A percentile compares a stretch with the other conserved stretches of the same genome.
These are phyloP conservation scores for Cryptomeria japonica DNA, from an alignment of 75 land plant species.

Conservation along the genomic window DNA sequence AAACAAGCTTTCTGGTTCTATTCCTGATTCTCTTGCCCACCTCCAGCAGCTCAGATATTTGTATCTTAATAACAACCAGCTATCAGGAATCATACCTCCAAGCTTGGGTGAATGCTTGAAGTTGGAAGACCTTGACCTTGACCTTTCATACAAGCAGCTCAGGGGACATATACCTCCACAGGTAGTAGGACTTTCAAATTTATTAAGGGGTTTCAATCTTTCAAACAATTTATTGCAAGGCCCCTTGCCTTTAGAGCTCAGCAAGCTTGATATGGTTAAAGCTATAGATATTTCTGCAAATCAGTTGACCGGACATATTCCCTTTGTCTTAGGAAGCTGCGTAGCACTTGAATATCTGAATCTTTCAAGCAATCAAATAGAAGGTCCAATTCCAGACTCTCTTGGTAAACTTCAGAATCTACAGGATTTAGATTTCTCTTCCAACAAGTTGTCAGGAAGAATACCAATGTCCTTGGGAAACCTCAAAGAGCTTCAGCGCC, in stretches of 20 bases:
- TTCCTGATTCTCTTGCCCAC: not conserved
- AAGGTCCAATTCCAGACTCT: conserved; percentile 21
- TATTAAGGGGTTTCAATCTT: conserved; percentile 10
- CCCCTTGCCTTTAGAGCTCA: not conserved
- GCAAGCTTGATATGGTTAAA: conserved; percentile 15
- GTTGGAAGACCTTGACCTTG: not conserved
- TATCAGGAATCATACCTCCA: not conserved
- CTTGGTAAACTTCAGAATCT: too few species aligned
- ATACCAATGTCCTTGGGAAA: conserved; percentile 29
- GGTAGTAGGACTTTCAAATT: not conserved
- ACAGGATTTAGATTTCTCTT: conserved; percentile 27
- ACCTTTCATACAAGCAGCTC: not conserved
- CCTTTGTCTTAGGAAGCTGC: conserved; percentile 26
- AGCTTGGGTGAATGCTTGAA: not conserved
- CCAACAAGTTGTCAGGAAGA: conserved; percentile 28
- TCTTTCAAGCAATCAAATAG: conserved; percentile 26
- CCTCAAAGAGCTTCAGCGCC: conserved; percentile 14
- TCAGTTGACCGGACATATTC: conserved; percentile 33
- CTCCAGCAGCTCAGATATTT: not conserved
- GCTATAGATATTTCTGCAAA: conserved; percentile 29
- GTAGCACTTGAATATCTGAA: conserved; percentile 19
- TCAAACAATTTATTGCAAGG: conserved; percentile 20
- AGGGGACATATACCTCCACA: not conserved
- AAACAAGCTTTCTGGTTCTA: not conserved
- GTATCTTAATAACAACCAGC: not conserved